phyloP scores from a whole-genome alignment of 805 yeast genomes.

The Komagataella pseudopastoris region DNA sequence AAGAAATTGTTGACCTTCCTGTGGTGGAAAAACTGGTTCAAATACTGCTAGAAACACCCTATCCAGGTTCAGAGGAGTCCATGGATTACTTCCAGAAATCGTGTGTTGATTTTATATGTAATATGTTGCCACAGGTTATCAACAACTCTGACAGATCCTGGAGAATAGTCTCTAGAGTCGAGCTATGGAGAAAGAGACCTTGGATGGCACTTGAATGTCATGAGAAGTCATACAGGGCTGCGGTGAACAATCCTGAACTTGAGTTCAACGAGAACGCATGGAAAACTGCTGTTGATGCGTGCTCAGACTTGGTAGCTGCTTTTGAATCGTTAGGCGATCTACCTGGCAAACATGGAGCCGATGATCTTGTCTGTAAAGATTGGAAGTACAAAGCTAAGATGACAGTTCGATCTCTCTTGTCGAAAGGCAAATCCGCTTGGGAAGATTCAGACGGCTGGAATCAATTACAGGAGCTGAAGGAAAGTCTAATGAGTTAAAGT shows the following conservation, averaged over 20 bases:
- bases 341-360: slow-evolving; percentile 69
- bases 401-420: slow-evolving; percentile 58
- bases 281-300: slow-evolving; percentile 69
- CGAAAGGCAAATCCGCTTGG: slow-evolving; percentile 72
- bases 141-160: slow-evolving; percentile 60
- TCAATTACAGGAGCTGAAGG: slow-evolving; percentile 37
- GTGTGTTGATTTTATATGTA: slow-evolving; percentile 62
- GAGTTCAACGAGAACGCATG: slow-evolving; percentile 48
- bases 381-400: slow-evolving; percentile 81
- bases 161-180: slow-evolving; percentile 76
- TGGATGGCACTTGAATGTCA: slow-evolving; percentile 80
- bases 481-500: slow-evolving; percentile 6
- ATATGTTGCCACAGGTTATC: slow-evolving; percentile 52
- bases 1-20: slow-evolving; percentile 58
- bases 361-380: slow-evolving; percentile 77
- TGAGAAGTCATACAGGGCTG: slow-evolving; percentile 76
- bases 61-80: slow-evolving; percentile 24
- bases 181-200: slow-evolving; percentile 75
- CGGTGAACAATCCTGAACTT: slow-evolving; percentile 49
- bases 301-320: slow-evolving; percentile 70
- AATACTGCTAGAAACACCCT: slow-evolving; percentile 39
- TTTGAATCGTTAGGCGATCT: slow-evolving; percentile 80
- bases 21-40: slow-evolving; percentile 64
- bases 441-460: slow-evolving; percentile 73
- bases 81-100: slow-evolving; percentile 51